Evolutionary conservation across 768 basidiomycete genomes (phyloP).

Genomic region (Arthromyces matolae): DNA sequence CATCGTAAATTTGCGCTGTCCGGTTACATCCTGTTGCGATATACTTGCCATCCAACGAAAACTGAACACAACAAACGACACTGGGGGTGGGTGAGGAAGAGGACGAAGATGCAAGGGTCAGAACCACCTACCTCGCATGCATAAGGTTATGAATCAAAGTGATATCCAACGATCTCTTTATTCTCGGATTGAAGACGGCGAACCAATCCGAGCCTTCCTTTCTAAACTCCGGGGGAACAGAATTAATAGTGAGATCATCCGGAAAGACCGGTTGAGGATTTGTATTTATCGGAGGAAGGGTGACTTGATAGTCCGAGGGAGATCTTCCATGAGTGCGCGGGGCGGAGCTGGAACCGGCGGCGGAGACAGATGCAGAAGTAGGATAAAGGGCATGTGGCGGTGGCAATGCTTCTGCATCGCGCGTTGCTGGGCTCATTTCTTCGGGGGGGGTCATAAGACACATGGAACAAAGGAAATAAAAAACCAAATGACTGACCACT

Average conservation of each 20-base stretch:
- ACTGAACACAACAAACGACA: conserved; percentile 84
- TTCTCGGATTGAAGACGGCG: conserved; percentile 79
- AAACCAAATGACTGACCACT: neutral
- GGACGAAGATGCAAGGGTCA: neutral
- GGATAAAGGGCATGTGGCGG: conserved; percentile 25
- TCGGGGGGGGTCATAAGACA: no score
- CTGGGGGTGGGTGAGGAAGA: conserved; percentile 21
- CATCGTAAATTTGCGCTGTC: conserved; percentile 95
- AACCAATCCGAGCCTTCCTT: conserved; percentile 87
- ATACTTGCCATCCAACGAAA: conserved; percentile 89
- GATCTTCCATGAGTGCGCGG: conserved; percentile 11
- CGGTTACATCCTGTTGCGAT: conserved; percentile 96
- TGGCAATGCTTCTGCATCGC: conserved; percentile 28
- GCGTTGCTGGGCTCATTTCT: conserved; percentile 31
- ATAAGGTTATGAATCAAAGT: conserved; percentile 74
- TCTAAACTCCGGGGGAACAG: conserved; percentile 50
- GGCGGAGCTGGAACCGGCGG: conserved; percentile 22
- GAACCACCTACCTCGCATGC: conserved; percentile 70
- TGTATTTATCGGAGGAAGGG: conserved; percentile 17
- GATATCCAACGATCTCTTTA: conserved; percentile 76
- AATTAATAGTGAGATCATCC: conserved; percentile 38
- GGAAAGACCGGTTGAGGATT: conserved; percentile 31
- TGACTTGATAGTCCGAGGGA: conserved; percentile 14
- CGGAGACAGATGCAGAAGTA: conserved; percentile 29
- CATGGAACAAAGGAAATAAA: no score